Conservation (phyloP, 306 rosid genomes). For the Vicia faba region DNA sequence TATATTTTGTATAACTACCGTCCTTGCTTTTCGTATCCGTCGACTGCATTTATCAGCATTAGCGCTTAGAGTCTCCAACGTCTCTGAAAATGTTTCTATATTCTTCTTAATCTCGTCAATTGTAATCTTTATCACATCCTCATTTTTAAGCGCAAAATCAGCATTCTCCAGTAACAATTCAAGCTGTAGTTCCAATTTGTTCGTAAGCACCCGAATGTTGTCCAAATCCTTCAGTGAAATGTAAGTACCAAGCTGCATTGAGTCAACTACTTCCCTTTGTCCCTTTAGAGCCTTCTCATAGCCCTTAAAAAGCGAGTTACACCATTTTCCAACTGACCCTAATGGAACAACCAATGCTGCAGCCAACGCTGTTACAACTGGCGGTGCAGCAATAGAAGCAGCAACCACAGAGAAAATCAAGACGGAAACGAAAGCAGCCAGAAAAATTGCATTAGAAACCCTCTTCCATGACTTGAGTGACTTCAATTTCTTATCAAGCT, state of each 20-base stretch:
- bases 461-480: conserved; percentile 65
- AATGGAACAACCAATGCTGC: conserved; percentile 72
- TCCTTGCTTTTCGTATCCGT: conserved; percentile 65
- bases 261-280: conserved; percentile 52
- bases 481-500: conserved; percentile 73
- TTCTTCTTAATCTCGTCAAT: conserved; percentile 77
- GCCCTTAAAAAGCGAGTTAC: conserved; percentile 63
- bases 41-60: conserved; percentile 62
- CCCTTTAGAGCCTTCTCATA: conserved; percentile 53
- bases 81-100: conserved; percentile 54
- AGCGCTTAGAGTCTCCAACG: conserved; percentile 54
- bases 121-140: conserved; percentile 61
- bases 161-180: conserved; percentile 52
- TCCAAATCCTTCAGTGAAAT: conserved; percentile 65
- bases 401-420: conserved; percentile 84
- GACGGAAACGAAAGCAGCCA: conserved; percentile 67
- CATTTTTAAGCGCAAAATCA: conserved; percentile 67
- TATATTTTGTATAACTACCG: conserved; percentile 60
- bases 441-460: conserved; percentile 67
- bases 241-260: conserved; percentile 58
- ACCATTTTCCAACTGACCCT: conserved; percentile 86
- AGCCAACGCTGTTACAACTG: conserved; percentile 66
- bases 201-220: conserved; percentile 54
- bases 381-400: conserved; percentile 74
- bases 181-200: conserved; percentile 52